Conservation (phyloP, 2,329 filamentous ascomycete species). For the Ophiocordyceps camponoti-floridani region DNA sequence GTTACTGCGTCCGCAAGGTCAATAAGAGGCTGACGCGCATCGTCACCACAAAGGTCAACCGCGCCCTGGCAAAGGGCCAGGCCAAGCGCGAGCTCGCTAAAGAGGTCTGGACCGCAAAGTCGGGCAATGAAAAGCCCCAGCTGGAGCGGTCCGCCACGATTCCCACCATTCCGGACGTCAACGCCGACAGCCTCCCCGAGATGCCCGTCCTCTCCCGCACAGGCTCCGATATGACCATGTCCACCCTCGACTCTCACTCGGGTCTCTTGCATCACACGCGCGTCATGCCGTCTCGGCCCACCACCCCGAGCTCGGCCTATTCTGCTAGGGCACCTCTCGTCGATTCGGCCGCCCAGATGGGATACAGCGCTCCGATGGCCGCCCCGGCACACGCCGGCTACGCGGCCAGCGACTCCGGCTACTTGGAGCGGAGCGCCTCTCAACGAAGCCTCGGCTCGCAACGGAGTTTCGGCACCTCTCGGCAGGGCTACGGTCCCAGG, state of each 20-base stretch:
- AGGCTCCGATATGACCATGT: constrained; percentile 44
- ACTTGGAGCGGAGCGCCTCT: constrained; percentile 14
- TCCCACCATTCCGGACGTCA: constrained; percentile 34
- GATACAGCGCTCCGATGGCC: constrained; percentile 19
- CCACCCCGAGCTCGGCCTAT: constrained; percentile 41
- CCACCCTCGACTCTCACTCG: constrained; percentile 37
- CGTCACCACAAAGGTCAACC: constrained; percentile 73
- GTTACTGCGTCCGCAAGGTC: constrained; percentile 84
- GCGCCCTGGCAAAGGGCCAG: constrained; percentile 67
- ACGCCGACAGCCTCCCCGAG: constrained; percentile 30
- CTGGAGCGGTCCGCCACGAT: constrained; percentile 46
- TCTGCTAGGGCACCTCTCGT: constrained; percentile 47
- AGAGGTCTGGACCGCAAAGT: constrained; percentile 34
- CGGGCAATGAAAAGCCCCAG: constrained; percentile 26
- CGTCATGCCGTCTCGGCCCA: constrained; percentile 25
- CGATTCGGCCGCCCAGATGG: constrained; percentile 41
- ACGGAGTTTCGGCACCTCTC: neutral
- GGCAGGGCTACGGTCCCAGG: neutral
- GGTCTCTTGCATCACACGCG: constrained; percentile 34
- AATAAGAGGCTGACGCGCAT: constrained; percentile 72
- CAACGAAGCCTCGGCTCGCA: constrained; percentile 13
- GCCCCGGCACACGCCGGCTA: constrained; percentile 18
- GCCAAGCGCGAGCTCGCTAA: constrained; percentile 31
- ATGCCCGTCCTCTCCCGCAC: constrained; percentile 42
- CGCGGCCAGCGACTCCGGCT: constrained; percentile 9